Conservation (phyloP, 257 asterid species). For the Scutellaria minor region DNA sequence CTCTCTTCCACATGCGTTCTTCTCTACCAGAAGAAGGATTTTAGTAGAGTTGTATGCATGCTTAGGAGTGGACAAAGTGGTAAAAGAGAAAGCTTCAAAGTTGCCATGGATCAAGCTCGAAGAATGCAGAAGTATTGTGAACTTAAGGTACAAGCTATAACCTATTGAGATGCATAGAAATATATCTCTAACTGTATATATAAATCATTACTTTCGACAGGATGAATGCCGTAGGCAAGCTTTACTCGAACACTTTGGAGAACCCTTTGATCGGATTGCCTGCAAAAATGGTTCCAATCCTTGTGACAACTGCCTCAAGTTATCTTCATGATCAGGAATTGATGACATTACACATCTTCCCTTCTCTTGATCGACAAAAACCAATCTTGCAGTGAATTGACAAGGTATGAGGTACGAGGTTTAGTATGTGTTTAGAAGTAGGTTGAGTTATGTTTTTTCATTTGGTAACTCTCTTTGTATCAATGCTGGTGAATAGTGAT, state of each 20-base stretch:
- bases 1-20: slow-evolving; percentile 70
- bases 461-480: background rate
- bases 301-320: slow-evolving; percentile 91
- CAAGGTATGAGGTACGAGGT: background rate
- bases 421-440: background rate
- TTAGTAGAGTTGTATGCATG: slow-evolving; percentile 93
- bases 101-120: slow-evolving; percentile 89
- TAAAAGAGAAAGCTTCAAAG: slow-evolving; percentile 71
- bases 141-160: slow-evolving; percentile 62
- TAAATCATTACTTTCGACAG: slow-evolving; percentile 44
- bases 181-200: background rate
- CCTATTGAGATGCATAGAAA: slow-evolving; percentile 11
- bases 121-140: slow-evolving; percentile 92
- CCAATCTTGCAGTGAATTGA: background rate
- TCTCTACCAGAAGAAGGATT: slow-evolving; percentile 91
- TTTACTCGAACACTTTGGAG: slow-evolving; percentile 86
- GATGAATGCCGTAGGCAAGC: slow-evolving; percentile 82
- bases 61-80: slow-evolving; percentile 76
- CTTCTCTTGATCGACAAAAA: too few relatives aligned
- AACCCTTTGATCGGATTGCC: slow-evolving; percentile 56
- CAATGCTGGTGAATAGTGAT: background rate
- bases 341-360: background rate
- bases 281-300: slow-evolving; percentile 84
- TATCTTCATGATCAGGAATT: slow-evolving; percentile 41
- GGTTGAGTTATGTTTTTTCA: background rate